Evolutionary conservation across 78 protist genomes (phyloP), one percentile per base, ranked within the genome.

Genomic region (Blattamonas nauphoetae): DNA sequence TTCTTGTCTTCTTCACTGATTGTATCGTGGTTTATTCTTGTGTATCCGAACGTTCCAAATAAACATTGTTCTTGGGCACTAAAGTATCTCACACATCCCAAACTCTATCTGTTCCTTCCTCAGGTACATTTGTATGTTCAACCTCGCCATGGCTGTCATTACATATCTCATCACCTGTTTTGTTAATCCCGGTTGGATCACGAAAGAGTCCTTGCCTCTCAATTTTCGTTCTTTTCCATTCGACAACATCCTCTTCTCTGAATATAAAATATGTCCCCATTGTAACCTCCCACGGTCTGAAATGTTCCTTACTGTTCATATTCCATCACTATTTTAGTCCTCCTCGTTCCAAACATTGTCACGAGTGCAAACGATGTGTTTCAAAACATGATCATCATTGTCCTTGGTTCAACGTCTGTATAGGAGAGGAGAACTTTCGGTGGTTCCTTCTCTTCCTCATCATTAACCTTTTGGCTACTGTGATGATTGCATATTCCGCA

Each of bases 371-470:
- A 71, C 84, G 55, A 36, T 89, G 91, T 29, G 79, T 86, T 0
- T 38, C 36, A 11, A 34, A 77, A 2, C 85, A 82, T 38, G 91
- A 89, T 33, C 91, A 89, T 45, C 88, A 89, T 41, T 89, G 91
- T 71, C 45, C 11, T 38, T 89, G 91, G 91, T 84, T 89, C 41
- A 89, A 86, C 81, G 85, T 85, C 82, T 89, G 89, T 45, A 77
- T 89, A 1, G 91, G 91, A 35, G 45, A 33, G 1, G 84, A 33
- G 32, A 89, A 89, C 41, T 89, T 85, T 79, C 44, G 3, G 3
- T 3, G 2, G 3, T 85, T 89, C 86, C 55, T 89, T 4, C 21
- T 77, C 33, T 78, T 85, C n/a, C 78, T 89, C 41, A 33, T 45
- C 71, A 3, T 41, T 1, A 38, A 41, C 85, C n/a, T n/a, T n/a